Conservation (phyloP, 202 grass and related monocot genomes). For the Zizania palustris region DNA sequence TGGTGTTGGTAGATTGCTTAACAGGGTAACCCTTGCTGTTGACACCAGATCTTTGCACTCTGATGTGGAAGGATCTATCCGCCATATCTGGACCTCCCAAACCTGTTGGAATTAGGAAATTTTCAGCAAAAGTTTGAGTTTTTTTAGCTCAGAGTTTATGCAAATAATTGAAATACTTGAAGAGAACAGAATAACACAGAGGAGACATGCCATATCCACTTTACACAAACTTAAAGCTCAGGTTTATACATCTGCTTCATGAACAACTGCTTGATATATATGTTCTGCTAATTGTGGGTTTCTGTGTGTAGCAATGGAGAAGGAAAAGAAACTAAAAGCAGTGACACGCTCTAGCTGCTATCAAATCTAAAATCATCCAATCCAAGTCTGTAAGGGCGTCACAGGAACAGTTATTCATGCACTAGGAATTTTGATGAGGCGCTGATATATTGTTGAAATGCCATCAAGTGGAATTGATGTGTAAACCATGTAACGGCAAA, state of each 20-base stretch:
- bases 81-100: constrained; percentile 74
- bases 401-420: too few relatives aligned
- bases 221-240: background rate
- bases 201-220: background rate
- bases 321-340: background rate
- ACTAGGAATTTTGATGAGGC: too few relatives aligned
- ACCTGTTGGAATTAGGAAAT: constrained; percentile 42
- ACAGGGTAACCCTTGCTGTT: constrained; percentile 60
- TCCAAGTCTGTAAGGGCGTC: background rate
- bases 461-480: background rate
- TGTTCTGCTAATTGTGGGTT: background rate
- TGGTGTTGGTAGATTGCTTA: constrained; percentile 53
- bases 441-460: background rate
- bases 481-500: background rate
- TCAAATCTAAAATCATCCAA: background rate
- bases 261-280: background rate
- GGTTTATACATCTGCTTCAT: background rate
- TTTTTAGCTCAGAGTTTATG: background rate
- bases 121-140: background rate
- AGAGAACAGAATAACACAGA: background rate
- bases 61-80: constrained; percentile 51
- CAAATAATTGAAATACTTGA: background rate
- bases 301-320: background rate
- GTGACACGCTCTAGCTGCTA: background rate
- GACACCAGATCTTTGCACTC: constrained; percentile 63